Evolutionary conservation across 177 flowering plant genomes (phyloP).

Genomic region (Vitis hybrid): DNA sequence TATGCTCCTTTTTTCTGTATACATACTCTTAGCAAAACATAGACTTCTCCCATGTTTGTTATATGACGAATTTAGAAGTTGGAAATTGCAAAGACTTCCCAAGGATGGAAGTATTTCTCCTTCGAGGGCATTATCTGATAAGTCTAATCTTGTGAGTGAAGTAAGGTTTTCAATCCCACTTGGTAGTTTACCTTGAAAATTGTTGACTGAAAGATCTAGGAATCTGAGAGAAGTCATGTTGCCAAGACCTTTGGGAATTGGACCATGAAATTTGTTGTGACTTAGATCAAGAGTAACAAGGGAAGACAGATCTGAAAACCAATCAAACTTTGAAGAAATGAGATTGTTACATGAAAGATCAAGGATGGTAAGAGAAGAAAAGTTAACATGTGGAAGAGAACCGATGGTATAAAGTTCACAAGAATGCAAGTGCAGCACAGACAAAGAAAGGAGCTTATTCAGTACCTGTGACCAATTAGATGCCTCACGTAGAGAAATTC

Average conservation of each 20-base stretch:
- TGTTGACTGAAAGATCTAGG: not conserved
- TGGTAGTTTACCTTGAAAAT: not conserved
- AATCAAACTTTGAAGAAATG: constrained; percentile 4
- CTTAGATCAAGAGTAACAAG: constrained; percentile 2
- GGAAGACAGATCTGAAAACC: not conserved
- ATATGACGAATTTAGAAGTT: no score
- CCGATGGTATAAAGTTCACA: constrained; percentile 2
- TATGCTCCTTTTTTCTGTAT: no score
- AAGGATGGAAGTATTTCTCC: not conserved
- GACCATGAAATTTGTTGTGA: not conserved
- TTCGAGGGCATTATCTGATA: no score
- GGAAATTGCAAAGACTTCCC: constrained; percentile 5
- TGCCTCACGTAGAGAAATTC: not conserved
- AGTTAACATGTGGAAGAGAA: not conserved
- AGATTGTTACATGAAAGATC: constrained; percentile 16
- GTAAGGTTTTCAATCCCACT: not conserved
- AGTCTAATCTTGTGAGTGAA: no score
- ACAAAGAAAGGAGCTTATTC: constrained; percentile 13
- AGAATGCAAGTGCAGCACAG: not conserved
- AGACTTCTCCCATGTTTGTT: no score
- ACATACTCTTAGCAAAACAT: no score
- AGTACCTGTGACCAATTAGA: constrained; percentile 6
- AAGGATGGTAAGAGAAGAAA: constrained; percentile 14
- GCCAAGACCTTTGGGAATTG: not conserved
- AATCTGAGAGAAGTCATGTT: not conserved